These are phyloP conservation scores for Paecilomyces sp. DNA, from an alignment of 2,329 filamentous ascomycete genomes.

Conservation along the genomic window DNA sequence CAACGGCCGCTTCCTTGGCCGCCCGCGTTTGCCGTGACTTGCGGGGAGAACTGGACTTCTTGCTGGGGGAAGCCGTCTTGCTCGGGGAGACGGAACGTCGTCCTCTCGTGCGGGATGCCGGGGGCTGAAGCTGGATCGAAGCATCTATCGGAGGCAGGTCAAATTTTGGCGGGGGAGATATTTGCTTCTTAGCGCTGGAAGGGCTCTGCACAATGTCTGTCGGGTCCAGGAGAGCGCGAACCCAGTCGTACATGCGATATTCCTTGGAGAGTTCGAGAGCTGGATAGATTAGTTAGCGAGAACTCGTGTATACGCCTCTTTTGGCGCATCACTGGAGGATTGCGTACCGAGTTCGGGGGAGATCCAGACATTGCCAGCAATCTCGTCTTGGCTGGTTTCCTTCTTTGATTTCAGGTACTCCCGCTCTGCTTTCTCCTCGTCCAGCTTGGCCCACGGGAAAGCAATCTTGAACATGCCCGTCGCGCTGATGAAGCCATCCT, in stretches of 20 bases:
- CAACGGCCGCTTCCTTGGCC: constrained; percentile 42
- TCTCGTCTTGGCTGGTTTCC: constrained; percentile 81
- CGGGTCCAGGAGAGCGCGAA: constrained; percentile 86
- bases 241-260: constrained; percentile 80
- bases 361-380: constrained; percentile 95
- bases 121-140: constrained; percentile 18
- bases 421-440: constrained; percentile 54
- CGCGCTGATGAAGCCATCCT: constrained; percentile 58
- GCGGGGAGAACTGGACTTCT: constrained; percentile 45
- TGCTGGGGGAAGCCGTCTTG: constrained; percentile 46
- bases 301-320: neutral
- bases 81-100: constrained; percentile 54
- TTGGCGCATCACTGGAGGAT: neutral
- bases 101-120: constrained; percentile 41
- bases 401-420: constrained; percentile 74
- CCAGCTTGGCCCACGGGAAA: constrained; percentile 56
- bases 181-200: constrained; percentile 66
- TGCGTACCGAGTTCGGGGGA: constrained; percentile 61
- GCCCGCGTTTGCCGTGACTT: constrained; percentile 46
- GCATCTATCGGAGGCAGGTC: constrained; percentile 47
- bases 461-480: constrained; percentile 66
- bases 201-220: constrained; percentile 63
- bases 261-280: constrained; percentile 79
- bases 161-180: constrained; percentile 75
- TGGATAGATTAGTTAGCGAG: constrained; percentile 27